A percentile compares a stretch with the other conserved stretches of the same genome.
phyloP scores from a whole-genome alignment of 345 rosid species.

The Erysimum cheiranthoides region DNA sequence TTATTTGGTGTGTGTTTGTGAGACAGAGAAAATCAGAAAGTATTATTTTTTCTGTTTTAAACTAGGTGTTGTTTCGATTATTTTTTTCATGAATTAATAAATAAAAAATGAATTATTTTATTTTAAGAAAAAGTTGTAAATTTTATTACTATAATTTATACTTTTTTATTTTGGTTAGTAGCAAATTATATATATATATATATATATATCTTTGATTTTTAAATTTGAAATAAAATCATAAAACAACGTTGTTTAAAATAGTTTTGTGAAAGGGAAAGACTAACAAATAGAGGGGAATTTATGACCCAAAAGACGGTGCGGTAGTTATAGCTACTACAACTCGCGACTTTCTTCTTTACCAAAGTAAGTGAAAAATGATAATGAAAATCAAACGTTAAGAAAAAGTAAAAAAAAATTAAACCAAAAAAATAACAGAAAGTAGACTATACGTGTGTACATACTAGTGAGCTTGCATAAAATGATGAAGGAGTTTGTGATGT shows the following conservation, averaged over 20 bases:
- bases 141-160: no score
- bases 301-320: not conserved
- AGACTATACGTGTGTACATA: not conserved
- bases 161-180: no score
- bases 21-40: no score
- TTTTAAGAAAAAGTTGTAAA: no score
- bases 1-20: not conserved
- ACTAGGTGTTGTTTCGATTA: no score
- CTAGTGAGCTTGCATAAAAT: slow-evolving; percentile 8
- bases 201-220: no score
- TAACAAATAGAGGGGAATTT: not conserved
- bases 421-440: not conserved
- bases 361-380: not conserved
- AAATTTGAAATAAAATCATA: no score
- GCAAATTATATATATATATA: no score
- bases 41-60: no score
- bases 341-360: not conserved
- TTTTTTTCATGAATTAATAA: no score
- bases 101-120: no score
- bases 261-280: not conserved
- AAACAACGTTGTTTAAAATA: not conserved
- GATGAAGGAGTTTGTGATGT: not conserved
- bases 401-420: not conserved
- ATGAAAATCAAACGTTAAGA: not conserved
- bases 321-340: slow-evolving; percentile 19